These are phyloP conservation scores for Isabelozyma heimii DNA, from an alignment of 805 yeast genomes.

Conservation along the genomic window DNA sequence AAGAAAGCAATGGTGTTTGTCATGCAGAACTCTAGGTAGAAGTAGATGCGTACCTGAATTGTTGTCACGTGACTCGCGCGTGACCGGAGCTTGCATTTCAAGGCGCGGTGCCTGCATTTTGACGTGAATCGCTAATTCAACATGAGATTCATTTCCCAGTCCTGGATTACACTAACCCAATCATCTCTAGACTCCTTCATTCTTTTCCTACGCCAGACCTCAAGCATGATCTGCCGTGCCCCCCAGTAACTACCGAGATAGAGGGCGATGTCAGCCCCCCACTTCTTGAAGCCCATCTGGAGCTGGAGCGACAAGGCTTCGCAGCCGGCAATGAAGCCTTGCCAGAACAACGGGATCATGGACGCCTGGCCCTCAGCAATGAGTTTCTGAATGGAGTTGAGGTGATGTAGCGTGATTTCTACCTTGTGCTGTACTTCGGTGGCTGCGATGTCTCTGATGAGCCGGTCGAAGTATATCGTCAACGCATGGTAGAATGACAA, in stretches of 20 bases:
- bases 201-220: slow-evolving; percentile 77
- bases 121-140: slow-evolving; percentile 34
- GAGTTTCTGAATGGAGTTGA: slow-evolving; percentile 59
- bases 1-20: too few relatives aligned
- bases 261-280: slow-evolving; percentile 65
- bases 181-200: slow-evolving; percentile 56
- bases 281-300: slow-evolving; percentile 65
- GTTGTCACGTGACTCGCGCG: too few relatives aligned
- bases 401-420: slow-evolving; percentile 56
- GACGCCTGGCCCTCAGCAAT: slow-evolving; percentile 55
- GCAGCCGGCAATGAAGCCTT: slow-evolving; percentile 85
- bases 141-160: slow-evolving; percentile 87
- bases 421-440: slow-evolving; percentile 61
- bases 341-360: slow-evolving; percentile 81
- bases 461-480: slow-evolving; percentile 66
- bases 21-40: too few relatives aligned
- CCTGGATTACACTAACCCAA: slow-evolving; percentile 78
- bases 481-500: slow-evolving; percentile 75
- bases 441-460: slow-evolving; percentile 56
- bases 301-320: slow-evolving; percentile 59
- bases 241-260: slow-evolving; percentile 78
- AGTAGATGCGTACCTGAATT: too few relatives aligned
- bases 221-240: slow-evolving; percentile 79
- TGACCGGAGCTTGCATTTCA: too few relatives aligned
- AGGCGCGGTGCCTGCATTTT: too few relatives aligned